Base-by-base conservation (phyloP, 495 filamentous ascomycete genomes). In the Astrothelium subdiscretum region DNA sequence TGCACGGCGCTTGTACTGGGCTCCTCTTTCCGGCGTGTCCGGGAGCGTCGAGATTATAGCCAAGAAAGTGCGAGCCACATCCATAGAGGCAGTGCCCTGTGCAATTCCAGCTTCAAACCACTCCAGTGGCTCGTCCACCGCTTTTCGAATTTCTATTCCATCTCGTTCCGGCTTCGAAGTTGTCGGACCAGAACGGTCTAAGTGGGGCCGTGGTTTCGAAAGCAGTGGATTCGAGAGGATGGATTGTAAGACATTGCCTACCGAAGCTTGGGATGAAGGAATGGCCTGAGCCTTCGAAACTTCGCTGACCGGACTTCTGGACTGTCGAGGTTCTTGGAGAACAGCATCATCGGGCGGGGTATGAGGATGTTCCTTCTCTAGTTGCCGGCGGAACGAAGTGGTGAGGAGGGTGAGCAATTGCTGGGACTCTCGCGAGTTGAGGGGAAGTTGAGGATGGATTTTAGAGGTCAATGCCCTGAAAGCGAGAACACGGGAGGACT, bases 221-320 rank as follows among this genome's bases (percentile, higher is more conserved):
- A 87, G 80, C 22, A 91, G 76, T 1, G 88, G 87, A 69, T 87
- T 87, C n/a, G 80, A 79, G n/a, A 92, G 78, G 44, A 92, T 85
- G 35, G 79, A 76, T 54, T 79, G 75, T 44, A 92, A 62, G 71
- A 87, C 88, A 31, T 73, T 72, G 65, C 82, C 79, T 44, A 84
- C 66, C 0, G 51, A 26, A 31, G 29, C 38, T n/a, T 67, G 61
- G 18, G 71, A 71, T 29, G 67, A 69, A 58, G 31, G 57, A n/a
- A n/a, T 11, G 31, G 38, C 11, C 42, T 24, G 48, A 8, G 32
- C 32, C 31, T 35, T 40, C 48, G 22, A 20, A 29, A 18, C 29
- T 18, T 29, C 27, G 5, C 18, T 6, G 59, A 26, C 38, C 12
- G 35, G 31, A 32, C 31, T 32, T 26, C 26, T 59, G 8, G 38